A percentile compares a stretch with the other conserved stretches of the same genome.
Evolutionary conservation across 768 basidiomycete genomes (phyloP).

Genomic region (Fistulinella prunicolor): DNA sequence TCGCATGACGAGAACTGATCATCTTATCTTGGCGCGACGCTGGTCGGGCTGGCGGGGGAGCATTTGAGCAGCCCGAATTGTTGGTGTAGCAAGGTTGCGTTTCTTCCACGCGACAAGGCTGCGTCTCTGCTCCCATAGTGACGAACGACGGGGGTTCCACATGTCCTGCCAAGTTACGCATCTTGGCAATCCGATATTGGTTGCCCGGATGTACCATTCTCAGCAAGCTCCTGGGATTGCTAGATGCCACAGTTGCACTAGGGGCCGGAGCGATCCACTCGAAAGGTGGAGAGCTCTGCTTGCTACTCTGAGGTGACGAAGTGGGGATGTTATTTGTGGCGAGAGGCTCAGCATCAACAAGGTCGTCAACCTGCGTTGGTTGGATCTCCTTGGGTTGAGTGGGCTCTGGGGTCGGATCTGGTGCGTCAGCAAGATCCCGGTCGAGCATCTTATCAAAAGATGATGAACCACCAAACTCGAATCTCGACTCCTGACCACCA

Average conservation of each 20-base stretch:
- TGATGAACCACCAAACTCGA: constrained; percentile 40
- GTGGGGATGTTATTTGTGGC: not conserved
- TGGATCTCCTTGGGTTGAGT: constrained; percentile 9
- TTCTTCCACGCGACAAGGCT: constrained; percentile 18
- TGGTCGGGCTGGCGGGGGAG: not conserved
- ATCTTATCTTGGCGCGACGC: constrained; percentile 1
- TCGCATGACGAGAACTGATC: not conserved
- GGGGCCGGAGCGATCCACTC: constrained; percentile 22
- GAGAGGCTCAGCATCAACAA: constrained; percentile 5
- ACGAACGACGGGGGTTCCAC: constrained; percentile 18
- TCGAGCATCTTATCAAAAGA: constrained; percentile 40
- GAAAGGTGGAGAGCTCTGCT: constrained; percentile 12
- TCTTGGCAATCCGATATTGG: constrained; percentile 27
- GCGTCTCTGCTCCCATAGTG: constrained; percentile 12
- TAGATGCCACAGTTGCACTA: constrained; percentile 16
- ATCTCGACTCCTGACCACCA: constrained; percentile 27
- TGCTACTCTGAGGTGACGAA: constrained; percentile 1
- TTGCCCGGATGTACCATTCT: constrained; percentile 35
- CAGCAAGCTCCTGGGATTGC: constrained; percentile 30
- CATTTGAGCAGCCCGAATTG: not conserved
- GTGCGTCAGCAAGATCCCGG: constrained; percentile 28
- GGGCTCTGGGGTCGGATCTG: constrained; percentile 23
- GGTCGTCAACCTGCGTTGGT: constrained; percentile 2
- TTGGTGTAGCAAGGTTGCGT: constrained; percentile 11
- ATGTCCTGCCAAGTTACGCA: constrained; percentile 22